Evolutionary conservation across 2,329 filamentous ascomycete species (phyloP).

Genomic region (Penicillium hordei): DNA sequence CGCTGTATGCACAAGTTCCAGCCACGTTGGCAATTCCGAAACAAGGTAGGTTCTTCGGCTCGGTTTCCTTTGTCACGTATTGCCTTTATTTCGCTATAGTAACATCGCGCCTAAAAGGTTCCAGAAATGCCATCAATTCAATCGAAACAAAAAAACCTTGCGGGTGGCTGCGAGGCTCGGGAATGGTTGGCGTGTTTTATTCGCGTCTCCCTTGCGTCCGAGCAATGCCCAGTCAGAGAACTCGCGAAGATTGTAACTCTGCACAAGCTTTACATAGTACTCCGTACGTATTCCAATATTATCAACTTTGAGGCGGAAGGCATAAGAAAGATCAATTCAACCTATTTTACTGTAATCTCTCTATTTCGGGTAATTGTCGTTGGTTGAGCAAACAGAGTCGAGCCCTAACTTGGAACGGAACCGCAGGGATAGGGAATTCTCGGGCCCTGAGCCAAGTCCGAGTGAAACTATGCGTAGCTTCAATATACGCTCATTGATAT

Average conservation of each 20-base stretch:
- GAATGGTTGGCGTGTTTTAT: conserved; percentile 15
- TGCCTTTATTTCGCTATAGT: neutral
- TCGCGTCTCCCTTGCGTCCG: conserved; percentile 25
- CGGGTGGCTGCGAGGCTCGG: conserved; percentile 4
- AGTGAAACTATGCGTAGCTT: neutral
- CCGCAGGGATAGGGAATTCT: neutral
- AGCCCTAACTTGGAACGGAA: neutral
- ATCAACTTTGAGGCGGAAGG: neutral
- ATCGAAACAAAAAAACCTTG: conserved; percentile 15
- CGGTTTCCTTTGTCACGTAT: neutral
- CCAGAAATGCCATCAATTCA: neutral
- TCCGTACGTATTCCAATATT: conserved; percentile 7
- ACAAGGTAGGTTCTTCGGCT: neutral
- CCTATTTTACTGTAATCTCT: neutral
- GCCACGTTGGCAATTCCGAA: neutral
- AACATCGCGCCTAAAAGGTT: neutral
- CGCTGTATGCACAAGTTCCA: neutral
- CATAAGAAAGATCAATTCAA: neutral
- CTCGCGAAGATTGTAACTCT: conserved; percentile 6
- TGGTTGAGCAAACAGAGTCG: neutral
- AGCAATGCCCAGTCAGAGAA: conserved; percentile 19
- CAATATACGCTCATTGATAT: neutral
- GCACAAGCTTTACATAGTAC: neutral
- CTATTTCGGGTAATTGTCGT: neutral
- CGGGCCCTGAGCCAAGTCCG: neutral